Evolutionary conservation across 768 basidiomycete genomes (phyloP), one percentile per base, ranked within the genome.

Genomic region (Ramaria sp.): DNA sequence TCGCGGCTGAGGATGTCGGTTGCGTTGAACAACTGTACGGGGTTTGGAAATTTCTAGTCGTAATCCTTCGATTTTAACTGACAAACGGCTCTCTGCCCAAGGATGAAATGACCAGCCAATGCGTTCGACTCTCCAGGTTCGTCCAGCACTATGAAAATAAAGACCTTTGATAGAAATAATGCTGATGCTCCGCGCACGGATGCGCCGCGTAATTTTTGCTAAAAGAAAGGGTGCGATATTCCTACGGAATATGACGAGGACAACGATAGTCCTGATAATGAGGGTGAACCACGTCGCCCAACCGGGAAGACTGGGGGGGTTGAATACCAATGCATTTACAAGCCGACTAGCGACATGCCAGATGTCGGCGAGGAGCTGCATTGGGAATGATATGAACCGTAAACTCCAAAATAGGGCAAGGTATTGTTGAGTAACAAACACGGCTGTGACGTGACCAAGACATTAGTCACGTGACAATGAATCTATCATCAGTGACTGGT

Each of bases 121-220:
- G 53, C 88, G 82, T 58, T 89, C 86, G n/a, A 84, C 74, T 31
- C 74, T 77, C 70, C 79, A 79, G 27, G 75, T 78, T 53, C 75
- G 71, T 50, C 66, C 69, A 30, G 82, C 82, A 31, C 72, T 73
- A 47, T 79, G 76, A 59, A 87, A 76, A 68, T 84, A 88, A 20
- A 90, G 71, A 34, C 88, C 88, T 53, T 86, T 83, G 59, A 91
- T 80, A 19, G 88, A 91, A 54, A 85, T 79, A 39, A 86, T 71
- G 65, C 88, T 89, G 56, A 89, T 77, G 66, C 84, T 88, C 41
- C 82, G 79, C 34, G 88, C 75, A 31, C 83, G 81, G 59, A 89
- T 71, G 62, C 76, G 76, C 37, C 64, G 68, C n/a, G 83, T 84
- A 54, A 81, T 69, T 43, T 76, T 74, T 51, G 76, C 72, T 33